Evolutionary conservation across 1,284 basidiomycete genomes (phyloP).

Genomic region (Lentinus polychrous): DNA sequence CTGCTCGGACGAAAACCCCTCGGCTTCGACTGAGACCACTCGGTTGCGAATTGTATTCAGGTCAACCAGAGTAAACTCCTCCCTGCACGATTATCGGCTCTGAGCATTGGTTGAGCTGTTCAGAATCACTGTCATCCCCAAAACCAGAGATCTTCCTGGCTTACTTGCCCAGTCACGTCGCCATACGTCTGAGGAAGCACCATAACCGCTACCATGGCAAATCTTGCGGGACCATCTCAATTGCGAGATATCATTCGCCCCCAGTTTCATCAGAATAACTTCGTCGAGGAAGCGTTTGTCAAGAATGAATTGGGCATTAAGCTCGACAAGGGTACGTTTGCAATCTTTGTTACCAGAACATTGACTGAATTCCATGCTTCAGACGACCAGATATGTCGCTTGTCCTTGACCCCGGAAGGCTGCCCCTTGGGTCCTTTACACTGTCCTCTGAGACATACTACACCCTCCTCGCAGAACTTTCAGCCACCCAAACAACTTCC

Average conservation of each 20-base stretch:
- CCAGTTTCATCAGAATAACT: conserved; percentile 92
- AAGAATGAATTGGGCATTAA: conserved; percentile 84
- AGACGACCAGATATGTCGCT: conserved; percentile 91
- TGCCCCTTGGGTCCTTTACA: conserved; percentile 84
- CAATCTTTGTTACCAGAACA: background rate
- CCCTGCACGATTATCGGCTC: no score
- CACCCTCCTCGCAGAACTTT: conserved; percentile 82
- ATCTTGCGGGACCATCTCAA: conserved; percentile 55
- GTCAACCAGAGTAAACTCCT: no score
- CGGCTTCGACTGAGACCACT: no score
- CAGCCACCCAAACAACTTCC: conserved; percentile 78
- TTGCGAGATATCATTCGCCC: conserved; percentile 76
- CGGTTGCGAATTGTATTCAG: no score
- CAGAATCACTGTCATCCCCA: no score
- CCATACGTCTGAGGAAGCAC: no score
- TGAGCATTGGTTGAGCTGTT: no score
- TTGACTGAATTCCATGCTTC: conserved; percentile 2
- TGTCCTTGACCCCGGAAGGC: conserved; percentile 70
- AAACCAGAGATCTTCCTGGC: no score
- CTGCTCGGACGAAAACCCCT: no score
- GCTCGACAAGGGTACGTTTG: conserved; percentile 80
- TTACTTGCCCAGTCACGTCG: no score
- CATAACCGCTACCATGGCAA: conserved; percentile 31
- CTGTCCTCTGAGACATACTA: conserved; percentile 88
- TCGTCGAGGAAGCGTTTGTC: conserved; percentile 77